phyloP scores from a whole-genome alignment of 306 rosid species.

The Fragaria vesca region DNA sequence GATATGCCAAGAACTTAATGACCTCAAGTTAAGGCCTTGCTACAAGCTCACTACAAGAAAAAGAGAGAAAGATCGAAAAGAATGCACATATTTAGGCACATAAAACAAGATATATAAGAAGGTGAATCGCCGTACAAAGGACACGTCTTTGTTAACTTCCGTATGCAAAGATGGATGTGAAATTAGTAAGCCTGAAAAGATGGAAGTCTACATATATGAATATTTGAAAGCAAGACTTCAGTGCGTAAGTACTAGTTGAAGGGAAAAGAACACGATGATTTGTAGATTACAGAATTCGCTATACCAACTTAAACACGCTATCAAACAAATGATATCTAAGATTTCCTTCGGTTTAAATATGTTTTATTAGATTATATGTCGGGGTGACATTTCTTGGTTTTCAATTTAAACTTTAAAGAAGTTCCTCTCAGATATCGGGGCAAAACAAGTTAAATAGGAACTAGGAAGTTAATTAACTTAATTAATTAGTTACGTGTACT shows the following conservation, averaged over 20 bases:
- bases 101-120: not conserved
- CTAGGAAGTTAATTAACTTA: not conserved
- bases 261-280: not conserved
- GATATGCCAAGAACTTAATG: not conserved
- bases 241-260: not conserved
- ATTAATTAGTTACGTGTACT: too few species aligned
- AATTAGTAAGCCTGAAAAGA: not conserved
- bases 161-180: constrained; percentile 12
- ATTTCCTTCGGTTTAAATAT: too few species aligned
- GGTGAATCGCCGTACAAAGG: constrained; percentile 58
- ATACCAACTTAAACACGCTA: not conserved
- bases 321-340: not conserved
- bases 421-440: not conserved
- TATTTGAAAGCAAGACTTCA: not conserved
- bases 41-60: not conserved
- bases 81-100: not conserved
- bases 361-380: too few species aligned
- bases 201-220: not conserved
- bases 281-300: not conserved
- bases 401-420: too few species aligned
- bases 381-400: too few species aligned
- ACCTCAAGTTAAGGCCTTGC: not conserved
- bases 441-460: not conserved
- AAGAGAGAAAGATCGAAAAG: not conserved
- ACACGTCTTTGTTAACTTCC: constrained; percentile 36